Conservation (phyloP, 2,329 filamentous ascomycete genomes). For the Sarocladium strictum region DNA sequence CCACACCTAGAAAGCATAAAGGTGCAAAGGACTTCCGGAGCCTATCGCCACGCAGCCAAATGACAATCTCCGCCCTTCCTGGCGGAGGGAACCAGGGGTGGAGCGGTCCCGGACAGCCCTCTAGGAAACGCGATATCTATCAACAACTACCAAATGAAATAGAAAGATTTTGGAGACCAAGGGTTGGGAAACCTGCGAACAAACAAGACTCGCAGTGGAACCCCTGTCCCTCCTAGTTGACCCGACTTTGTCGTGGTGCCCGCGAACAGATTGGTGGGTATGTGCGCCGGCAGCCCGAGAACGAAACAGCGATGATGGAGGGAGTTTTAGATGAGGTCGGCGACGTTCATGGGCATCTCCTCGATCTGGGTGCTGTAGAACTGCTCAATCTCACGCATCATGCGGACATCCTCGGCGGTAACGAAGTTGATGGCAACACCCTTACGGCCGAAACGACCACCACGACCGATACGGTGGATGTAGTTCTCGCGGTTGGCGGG, state of each 20-base stretch:
- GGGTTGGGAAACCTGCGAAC: neutral
- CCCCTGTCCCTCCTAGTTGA: neutral
- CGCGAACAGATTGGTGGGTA: conserved; percentile 15
- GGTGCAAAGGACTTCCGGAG: conserved; percentile 32
- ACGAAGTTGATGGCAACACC: conserved; percentile 99
- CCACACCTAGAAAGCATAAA: conserved; percentile 28
- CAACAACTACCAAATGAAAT: conserved; percentile 29
- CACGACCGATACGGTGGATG: conserved; percentile 99
- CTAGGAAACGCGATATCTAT: conserved; percentile 30
- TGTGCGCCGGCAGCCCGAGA: conserved; percentile 11
- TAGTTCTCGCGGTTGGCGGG: conserved; percentile 99
- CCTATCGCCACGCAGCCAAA: conserved; percentile 30
- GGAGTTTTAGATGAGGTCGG: conserved; percentile 64
- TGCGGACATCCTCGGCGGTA: conserved; percentile 96
- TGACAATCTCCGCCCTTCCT: conserved; percentile 17
- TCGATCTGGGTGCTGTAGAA: conserved; percentile 99
- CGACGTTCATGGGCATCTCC: conserved; percentile 98
- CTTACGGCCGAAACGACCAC: conserved; percentile 99
- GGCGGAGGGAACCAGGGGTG: conserved; percentile 9
- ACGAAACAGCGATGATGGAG: conserved; percentile 9
- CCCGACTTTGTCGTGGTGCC: conserved; percentile 7
- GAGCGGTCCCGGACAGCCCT: conserved; percentile 9
- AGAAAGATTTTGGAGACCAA: conserved; percentile 12
- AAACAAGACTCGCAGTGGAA: neutral
- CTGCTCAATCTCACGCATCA: conserved; percentile 99